A percentile compares a stretch with the other conserved stretches of the same genome.
phyloP scores from a whole-genome alignment of 2,329 filamentous ascomycete genomes.

The Xylariaceae sp. region DNA sequence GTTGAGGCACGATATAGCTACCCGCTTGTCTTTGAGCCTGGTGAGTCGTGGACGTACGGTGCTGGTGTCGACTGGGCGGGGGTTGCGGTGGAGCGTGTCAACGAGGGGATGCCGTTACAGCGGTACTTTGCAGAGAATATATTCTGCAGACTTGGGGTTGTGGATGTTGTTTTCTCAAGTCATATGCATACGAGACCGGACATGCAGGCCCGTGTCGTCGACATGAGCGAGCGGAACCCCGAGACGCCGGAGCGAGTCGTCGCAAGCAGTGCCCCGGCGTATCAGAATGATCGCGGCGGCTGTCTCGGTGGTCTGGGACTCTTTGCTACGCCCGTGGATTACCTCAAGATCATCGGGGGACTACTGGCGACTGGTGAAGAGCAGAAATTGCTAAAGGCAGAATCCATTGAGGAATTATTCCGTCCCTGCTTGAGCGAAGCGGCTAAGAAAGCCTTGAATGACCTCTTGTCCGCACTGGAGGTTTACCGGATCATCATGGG shows the following conservation, averaged over 20 bases:
- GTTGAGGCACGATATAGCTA: conserved; percentile 31
- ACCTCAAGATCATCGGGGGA: conserved; percentile 16
- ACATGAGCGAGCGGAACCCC: conserved; percentile 23
- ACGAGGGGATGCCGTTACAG: conserved; percentile 13
- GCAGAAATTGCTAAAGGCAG: conserved; percentile 8
- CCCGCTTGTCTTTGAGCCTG: conserved; percentile 41
- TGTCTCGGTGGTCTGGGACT: conserved; percentile 21
- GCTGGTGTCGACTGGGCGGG: conserved; percentile 40
- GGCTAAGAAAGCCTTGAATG: conserved; percentile 17
- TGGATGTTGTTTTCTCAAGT: conserved; percentile 19
- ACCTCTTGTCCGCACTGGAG: conserved; percentile 3
- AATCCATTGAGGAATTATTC: conserved; percentile 18
- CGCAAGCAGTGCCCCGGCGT: conserved; percentile 16
- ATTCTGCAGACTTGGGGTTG: conserved; percentile 13
- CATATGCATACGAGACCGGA: conserved; percentile 16
- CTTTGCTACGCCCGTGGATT: conserved; percentile 18
- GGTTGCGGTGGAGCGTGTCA: conserved; percentile 19
- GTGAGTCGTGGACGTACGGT: conserved; percentile 39
- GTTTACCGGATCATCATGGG: conserved; percentile 18
- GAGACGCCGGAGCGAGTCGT: conserved; percentile 8
- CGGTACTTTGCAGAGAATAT: conserved; percentile 20
- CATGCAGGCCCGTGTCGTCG: conserved; percentile 12
- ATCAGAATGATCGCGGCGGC: conserved; percentile 18
- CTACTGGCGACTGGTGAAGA: conserved; percentile 16
- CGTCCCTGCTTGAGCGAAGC: conserved; percentile 16